Evolutionary conservation across 192 early-diverging fungal species (phyloP), one percentile per base, ranked within the genome.

Genomic region (Jimgerdemannia lactiflua): DNA sequence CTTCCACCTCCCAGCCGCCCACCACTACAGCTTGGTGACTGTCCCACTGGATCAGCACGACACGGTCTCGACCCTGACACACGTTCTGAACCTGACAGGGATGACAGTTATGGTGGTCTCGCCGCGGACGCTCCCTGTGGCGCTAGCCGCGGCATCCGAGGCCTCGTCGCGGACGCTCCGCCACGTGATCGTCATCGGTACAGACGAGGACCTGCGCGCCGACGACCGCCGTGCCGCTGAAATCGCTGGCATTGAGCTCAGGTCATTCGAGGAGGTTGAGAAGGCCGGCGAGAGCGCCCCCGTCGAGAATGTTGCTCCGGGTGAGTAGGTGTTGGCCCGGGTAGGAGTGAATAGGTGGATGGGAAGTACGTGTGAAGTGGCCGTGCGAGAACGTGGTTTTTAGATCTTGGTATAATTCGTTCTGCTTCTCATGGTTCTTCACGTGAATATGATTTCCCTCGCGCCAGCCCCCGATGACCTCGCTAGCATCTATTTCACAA

Each of bases 21-120:
- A 82, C 63, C 63, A 78, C 67, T 82, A 82, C 73, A 76, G 75
- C 10, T 77, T 82, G 43, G 77, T 79, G 18, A 67, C 81, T 7
- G 78, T 82, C 4, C 81, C 81, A 1, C 78, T 82, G 29, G 77
- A 82, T 44, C 77, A 79, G 11, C 54, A 76, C 65, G 71, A 71
- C 29, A 76, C 71, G 65, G 77, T 19, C 8, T 77, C 74, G 1
- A 59, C 79, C 20, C 74, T 82, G 69, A 69, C 77, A 49, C 74
- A 75, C 70, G 70, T 79, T 8, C 75, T 73, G 18, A 74, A 70
- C 75, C 81, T 79, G 63, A 82, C 81, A 44, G 77, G 79, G 67
- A 66, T 82, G 40, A 82, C 78, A 65, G 81, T 75, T 18, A 74
- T 82, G 4, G 64, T 82, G 44, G 78, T 79, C 4, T 64, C 77